Conservation (phyloP, 2,329 filamentous ascomycete species). For the Arthroderma uncinatum region DNA sequence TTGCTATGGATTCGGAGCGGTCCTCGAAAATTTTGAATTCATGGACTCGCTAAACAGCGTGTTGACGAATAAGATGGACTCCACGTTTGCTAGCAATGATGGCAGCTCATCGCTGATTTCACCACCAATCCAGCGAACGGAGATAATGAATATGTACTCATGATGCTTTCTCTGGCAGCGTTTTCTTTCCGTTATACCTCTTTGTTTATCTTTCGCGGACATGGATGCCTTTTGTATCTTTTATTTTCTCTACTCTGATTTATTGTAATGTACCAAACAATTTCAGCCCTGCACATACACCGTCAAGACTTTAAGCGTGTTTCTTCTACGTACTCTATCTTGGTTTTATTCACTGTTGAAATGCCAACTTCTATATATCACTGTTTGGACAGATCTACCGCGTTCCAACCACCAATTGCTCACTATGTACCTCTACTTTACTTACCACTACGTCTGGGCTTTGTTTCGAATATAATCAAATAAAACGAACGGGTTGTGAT, state of each 20-base stretch:
- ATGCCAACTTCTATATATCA: too few species aligned
- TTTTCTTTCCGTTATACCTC: background rate
- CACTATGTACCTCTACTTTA: too few species aligned
- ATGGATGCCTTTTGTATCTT: background rate
- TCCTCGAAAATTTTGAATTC: conserved; percentile 56
- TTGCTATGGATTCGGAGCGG: conserved; percentile 75
- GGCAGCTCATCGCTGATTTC: background rate
- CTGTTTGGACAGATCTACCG: too few species aligned
- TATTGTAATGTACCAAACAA: too few species aligned
- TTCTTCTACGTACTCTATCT: too few species aligned
- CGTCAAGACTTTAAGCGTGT: too few species aligned
- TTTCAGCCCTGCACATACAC: too few species aligned
- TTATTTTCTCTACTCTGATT: background rate
- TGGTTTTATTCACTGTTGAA: too few species aligned
- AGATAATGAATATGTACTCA: conserved; percentile 12
- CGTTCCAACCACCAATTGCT: too few species aligned
- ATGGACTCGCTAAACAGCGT: conserved; percentile 64
- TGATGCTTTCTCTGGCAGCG: conserved; percentile 6
- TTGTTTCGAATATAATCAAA: too few species aligned
- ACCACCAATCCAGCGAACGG: background rate
- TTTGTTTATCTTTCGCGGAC: background rate
- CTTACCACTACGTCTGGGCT: too few species aligned
- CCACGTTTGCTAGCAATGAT: background rate
- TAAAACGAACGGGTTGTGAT: too few species aligned
- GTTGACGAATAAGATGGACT: conserved; percentile 44